Base-by-base conservation (phyloP, 139 green algal species). In the Eudorina sp. region DNA sequence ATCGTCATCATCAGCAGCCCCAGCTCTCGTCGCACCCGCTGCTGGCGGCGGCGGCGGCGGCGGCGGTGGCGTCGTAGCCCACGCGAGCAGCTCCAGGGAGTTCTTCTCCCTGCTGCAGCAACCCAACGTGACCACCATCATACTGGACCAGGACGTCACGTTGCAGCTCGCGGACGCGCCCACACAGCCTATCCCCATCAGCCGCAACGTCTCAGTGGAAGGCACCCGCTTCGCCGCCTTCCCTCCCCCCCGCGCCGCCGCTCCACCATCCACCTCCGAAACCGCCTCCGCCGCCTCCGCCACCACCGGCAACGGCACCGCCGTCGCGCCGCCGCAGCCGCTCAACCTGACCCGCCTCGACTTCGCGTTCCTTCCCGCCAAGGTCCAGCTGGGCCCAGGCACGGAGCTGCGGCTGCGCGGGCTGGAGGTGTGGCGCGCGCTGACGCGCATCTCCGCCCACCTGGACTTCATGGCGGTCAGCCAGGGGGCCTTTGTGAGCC, bases 391-490 rank as follows among this genome's bases (percentile, higher is more conserved):
- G 18, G 4, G 1, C 31, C 41, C 46, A 0, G 75, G 75, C 48
- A 48, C 34, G 4, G 31, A n/a, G 27, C 48, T 83, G 2, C n/a
- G 18, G 18, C 75, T 68, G 48, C 31, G 48, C 9, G 48, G n/a
- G 0, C 48, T 83, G 41, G 75, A 83, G 75, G 11, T 83, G 48
- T 68, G 48, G 31, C 48, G 75, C 3, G 48, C 16, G 0, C 75
- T 51, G 9, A 51, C 48, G 0, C 75, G 75, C 31, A 66, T 83
- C 48, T 83, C 75, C 1, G 75, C 75, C 1, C 75, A 83, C 48
- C 75, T 83, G 48, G 75, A 83, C 48, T 83, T 83, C 75, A 41
- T 83, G 48, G 48, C 75, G 16, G 48, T 41, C 48, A 48, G n/a
- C 16, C 48, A 16, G 1, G 48, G n/a, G 14, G 48, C 48, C 1